Conservation (phyloP, 2,329 filamentous ascomycete species). For the Xylaria sp. region DNA sequence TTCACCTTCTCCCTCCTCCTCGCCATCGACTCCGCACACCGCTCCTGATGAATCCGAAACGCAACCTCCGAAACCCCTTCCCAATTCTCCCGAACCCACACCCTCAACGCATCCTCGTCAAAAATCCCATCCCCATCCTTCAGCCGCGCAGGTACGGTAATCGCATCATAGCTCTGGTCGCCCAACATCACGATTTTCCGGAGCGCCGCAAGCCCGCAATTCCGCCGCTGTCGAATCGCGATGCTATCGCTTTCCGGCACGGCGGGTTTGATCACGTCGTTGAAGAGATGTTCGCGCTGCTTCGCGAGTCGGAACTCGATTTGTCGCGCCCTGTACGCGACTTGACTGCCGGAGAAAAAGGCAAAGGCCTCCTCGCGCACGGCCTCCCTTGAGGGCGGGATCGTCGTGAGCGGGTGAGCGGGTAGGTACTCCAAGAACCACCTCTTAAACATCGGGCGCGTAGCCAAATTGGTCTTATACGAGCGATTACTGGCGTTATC, state of each 20-base stretch:
- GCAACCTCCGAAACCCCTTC: not conserved
- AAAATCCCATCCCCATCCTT: conserved; percentile 40
- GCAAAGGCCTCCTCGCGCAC: conserved; percentile 52
- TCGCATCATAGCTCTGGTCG: conserved; percentile 36
- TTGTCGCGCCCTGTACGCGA: conserved; percentile 39
- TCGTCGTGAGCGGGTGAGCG: conserved; percentile 35
- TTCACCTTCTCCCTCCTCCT: not conserved
- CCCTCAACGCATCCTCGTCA: conserved; percentile 36
- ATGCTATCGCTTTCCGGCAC: conserved; percentile 24
- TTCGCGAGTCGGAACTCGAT: conserved; percentile 38
- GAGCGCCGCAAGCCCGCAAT: conserved; percentile 38
- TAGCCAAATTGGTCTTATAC: conserved; percentile 51
- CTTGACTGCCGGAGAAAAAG: conserved; percentile 40
- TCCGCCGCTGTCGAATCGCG: conserved; percentile 29
- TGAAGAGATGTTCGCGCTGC: conserved; percentile 41
- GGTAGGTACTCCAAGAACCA: conserved; percentile 64
- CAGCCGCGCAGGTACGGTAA: conserved; percentile 25
- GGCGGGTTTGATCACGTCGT: conserved; percentile 39
- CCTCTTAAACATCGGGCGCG: conserved; percentile 51
- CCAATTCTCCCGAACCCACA: conserved; percentile 40
- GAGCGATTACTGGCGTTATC: conserved; percentile 10
- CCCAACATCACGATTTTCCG: conserved; percentile 46
- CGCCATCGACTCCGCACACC: not conserved
- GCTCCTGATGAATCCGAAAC: conserved; percentile 1
- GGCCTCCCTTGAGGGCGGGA: conserved; percentile 40